Percentiles rank a stretch among this genome's conserved stretches.
These are phyloP conservation scores for Torrubiella hemipterigena DNA, from an alignment of 2,329 filamentous ascomycete species.

Conservation along the genomic window DNA sequence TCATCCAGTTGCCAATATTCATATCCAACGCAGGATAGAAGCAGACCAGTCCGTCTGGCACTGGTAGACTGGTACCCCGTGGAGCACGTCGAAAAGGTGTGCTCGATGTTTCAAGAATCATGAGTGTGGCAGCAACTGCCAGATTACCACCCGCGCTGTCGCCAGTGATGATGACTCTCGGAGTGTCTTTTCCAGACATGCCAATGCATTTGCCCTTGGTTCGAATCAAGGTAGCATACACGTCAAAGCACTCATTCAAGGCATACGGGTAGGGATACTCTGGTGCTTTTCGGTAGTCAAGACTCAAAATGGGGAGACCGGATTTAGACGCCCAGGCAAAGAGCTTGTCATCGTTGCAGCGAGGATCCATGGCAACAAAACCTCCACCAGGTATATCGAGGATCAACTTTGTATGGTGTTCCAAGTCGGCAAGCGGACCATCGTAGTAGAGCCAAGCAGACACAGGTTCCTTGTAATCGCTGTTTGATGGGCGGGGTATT, in stretches of 20 bases:
- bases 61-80: constrained; percentile 45
- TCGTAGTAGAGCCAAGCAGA: constrained; percentile 91
- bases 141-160: constrained; percentile 38
- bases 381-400: constrained; percentile 89
- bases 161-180: constrained; percentile 31
- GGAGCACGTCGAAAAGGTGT: constrained; percentile 19
- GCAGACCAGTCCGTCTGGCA: constrained; percentile 70
- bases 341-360: constrained; percentile 87
- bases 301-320: constrained; percentile 75
- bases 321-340: constrained; percentile 85
- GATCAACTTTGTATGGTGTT: constrained; percentile 65
- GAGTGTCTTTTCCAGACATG: constrained; percentile 25
- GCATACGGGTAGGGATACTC: constrained; percentile 37
- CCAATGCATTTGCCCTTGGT: constrained; percentile 29
- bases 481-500: constrained; percentile 69
- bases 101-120: constrained; percentile 70
- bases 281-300: constrained; percentile 62
- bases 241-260: constrained; percentile 38
- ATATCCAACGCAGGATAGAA: constrained; percentile 89
- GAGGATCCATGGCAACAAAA: constrained; percentile 94
- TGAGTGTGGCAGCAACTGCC: constrained; percentile 61
- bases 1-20: constrained; percentile 99
- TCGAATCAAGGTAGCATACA: constrained; percentile 24
- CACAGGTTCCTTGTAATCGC: constrained; percentile 73
- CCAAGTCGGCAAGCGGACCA: constrained; percentile 66